A percentile compares a stretch with the other conserved stretches of the same genome.
Evolutionary conservation across 768 basidiomycete genomes (phyloP).

Genomic region (Saitozyma podzolica): DNA sequence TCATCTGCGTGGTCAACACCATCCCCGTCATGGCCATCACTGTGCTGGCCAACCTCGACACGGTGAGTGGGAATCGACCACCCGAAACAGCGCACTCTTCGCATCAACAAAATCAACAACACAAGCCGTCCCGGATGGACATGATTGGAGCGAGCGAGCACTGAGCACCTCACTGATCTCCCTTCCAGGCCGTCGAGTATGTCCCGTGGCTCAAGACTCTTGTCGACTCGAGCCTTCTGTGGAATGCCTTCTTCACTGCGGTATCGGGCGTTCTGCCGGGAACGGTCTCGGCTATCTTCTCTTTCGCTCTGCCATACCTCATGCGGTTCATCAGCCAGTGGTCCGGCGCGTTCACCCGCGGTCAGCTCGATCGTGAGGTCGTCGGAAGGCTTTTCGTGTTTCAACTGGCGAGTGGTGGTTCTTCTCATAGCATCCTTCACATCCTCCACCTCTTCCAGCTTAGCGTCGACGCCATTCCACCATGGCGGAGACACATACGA

Average conservation of each 20-base stretch:
- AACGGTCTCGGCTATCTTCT: conserved; percentile 30
- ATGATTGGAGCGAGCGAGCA: too few species aligned
- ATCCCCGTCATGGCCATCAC: conserved; percentile 40
- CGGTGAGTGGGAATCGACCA: conserved; percentile 17
- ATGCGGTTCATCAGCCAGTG: conserved; percentile 32
- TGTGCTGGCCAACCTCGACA: conserved; percentile 31
- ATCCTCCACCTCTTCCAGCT: background rate
- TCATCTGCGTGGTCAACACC: conserved; percentile 37
- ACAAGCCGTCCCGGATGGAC: too few species aligned
- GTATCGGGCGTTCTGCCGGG: conserved; percentile 32
- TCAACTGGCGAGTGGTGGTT: conserved; percentile 21
- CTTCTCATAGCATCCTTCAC: background rate
- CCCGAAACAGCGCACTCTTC: background rate
- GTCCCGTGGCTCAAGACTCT: conserved; percentile 20
- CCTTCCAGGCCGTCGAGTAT: conserved; percentile 11
- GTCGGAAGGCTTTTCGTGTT: conserved; percentile 40
- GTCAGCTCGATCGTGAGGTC: conserved; percentile 40
- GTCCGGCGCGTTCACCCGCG: conserved; percentile 36
- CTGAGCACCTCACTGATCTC: background rate
- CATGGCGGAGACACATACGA: too few species aligned
- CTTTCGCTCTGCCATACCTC: conserved; percentile 34
- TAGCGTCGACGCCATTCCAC: too few species aligned
- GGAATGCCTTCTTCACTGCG: conserved; percentile 31
- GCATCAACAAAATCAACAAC: background rate
- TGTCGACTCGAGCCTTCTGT: conserved; percentile 17